Evolutionary conservation across 306 rosid genomes (phyloP).

Genomic region (Sicyos baderoa): DNA sequence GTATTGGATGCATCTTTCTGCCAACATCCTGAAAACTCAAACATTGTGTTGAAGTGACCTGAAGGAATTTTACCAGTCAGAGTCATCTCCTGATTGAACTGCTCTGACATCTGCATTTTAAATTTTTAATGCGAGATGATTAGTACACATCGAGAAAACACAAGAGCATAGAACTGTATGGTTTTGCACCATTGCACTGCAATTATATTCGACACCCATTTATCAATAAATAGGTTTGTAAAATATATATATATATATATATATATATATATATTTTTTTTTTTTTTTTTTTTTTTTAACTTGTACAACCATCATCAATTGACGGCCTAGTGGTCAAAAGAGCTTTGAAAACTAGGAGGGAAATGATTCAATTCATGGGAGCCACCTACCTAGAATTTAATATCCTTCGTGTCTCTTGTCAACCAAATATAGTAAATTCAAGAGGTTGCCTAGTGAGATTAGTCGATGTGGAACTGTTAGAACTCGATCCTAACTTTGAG

Average conservation of each 20-base stretch:
- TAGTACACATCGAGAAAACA: slow-evolving; percentile 12
- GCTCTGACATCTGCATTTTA: slow-evolving; percentile 87
- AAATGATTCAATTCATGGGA: too few relatives aligned
- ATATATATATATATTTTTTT: too few relatives aligned
- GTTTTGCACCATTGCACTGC: not conserved
- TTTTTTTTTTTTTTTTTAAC: too few relatives aligned
- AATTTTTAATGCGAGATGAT: slow-evolving; percentile 12
- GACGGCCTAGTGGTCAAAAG: too few relatives aligned
- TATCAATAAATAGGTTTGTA: not conserved
- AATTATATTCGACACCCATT: not conserved
- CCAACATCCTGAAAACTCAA: slow-evolving; percentile 92
- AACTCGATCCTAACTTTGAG: too few relatives aligned
- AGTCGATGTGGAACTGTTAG: too few relatives aligned
- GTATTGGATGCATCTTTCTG: slow-evolving; percentile 92
- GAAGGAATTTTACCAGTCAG: slow-evolving; percentile 93
- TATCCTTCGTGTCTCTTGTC: too few relatives aligned
- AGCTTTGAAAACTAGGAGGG: too few relatives aligned
- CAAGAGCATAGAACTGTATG: not conserved
- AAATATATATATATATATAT: not conserved
- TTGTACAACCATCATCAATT: too few relatives aligned
- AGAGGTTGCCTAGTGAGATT: too few relatives aligned
- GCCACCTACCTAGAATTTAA: too few relatives aligned
- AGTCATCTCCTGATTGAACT: slow-evolving; percentile 83
- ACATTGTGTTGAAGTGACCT: slow-evolving; percentile 90
- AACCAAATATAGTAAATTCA: too few relatives aligned